Percentiles rank a stretch among this genome's conserved stretches.
phyloP scores from a whole-genome alignment of 2,329 filamentous ascomycete genomes.

The Penicillium capsulatum region DNA sequence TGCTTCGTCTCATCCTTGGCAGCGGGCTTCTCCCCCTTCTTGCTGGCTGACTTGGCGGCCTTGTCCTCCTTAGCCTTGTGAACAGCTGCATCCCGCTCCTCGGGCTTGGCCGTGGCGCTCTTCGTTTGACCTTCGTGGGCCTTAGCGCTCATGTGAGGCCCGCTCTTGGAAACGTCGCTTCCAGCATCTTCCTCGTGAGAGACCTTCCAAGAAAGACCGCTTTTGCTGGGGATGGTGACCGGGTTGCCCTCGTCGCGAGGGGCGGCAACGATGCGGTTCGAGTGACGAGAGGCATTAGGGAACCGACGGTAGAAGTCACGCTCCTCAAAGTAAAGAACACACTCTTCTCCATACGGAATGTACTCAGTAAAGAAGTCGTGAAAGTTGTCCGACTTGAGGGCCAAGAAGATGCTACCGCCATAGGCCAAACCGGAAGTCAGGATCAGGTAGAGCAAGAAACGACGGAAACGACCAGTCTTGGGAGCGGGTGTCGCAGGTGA shows the following conservation, averaged over 20 bases:
- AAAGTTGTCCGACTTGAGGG: slow-evolving; percentile 92
- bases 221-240: slow-evolving; percentile 79
- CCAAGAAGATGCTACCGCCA: slow-evolving; percentile 85
- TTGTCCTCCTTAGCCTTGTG: slow-evolving; percentile 31
- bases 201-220: slow-evolving; percentile 77
- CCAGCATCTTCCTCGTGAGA: slow-evolving; percentile 58
- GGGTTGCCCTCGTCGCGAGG: slow-evolving; percentile 58
- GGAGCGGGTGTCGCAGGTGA: slow-evolving; percentile 50
- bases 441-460: slow-evolving; percentile 71
- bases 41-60: slow-evolving; percentile 26
- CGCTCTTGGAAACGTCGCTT: slow-evolving; percentile 55
- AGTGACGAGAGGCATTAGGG: slow-evolving; percentile 51
- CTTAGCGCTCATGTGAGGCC: slow-evolving; percentile 46
- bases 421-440: slow-evolving; percentile 75
- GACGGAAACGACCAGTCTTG: slow-evolving; percentile 69
- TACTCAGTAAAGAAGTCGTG: slow-evolving; percentile 99
- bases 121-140: slow-evolving; percentile 27
- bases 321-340: slow-evolving; percentile 93
- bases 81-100: slow-evolving; percentile 27
- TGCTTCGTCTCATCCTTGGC: slow-evolving; percentile 28
- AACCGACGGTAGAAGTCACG: slow-evolving; percentile 87
- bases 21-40: slow-evolving; percentile 20
- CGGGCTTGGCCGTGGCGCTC: slow-evolving; percentile 25
- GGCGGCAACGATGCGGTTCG: slow-evolving; percentile 36
- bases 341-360: slow-evolving; percentile 88